A percentile compares a stretch with the other conserved stretches of the same genome.
Conservation (phyloP, 495 filamentous ascomycete genomes). For the Podospora didyma region DNA sequence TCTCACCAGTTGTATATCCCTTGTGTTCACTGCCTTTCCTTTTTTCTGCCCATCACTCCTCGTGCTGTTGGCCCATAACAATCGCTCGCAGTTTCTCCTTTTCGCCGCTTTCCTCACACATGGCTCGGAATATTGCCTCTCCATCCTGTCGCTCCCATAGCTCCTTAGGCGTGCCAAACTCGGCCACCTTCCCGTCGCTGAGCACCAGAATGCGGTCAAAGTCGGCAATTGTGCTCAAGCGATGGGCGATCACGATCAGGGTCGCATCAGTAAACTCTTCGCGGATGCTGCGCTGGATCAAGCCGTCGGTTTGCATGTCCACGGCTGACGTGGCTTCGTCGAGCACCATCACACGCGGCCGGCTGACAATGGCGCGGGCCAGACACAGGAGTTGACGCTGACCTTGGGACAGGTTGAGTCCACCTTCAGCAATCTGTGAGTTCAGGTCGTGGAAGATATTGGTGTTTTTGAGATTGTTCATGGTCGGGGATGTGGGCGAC, state of each 20-base stretch:
- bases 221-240: slow-evolving; percentile 79
- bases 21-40: not conserved
- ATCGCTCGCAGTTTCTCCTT: slow-evolving; percentile 55
- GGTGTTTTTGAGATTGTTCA: slow-evolving; percentile 39
- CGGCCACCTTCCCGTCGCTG: slow-evolving; percentile 67
- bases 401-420: slow-evolving; percentile 79
- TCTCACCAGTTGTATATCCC: not conserved
- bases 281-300: slow-evolving; percentile 79
- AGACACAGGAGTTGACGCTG: slow-evolving; percentile 87
- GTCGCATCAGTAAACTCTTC: slow-evolving; percentile 76
- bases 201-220: slow-evolving; percentile 83
- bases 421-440: slow-evolving; percentile 68
- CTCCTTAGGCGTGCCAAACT: slow-evolving; percentile 67
- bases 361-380: slow-evolving; percentile 76
- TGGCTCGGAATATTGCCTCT: slow-evolving; percentile 59
- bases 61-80: slow-evolving; percentile 32
- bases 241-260: slow-evolving; percentile 82
- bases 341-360: slow-evolving; percentile 80
- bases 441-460: slow-evolving; percentile 61
- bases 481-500: slow-evolving; percentile 15
- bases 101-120: slow-evolving; percentile 77
- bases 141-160: slow-evolving; percentile 53
- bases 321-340: slow-evolving; percentile 90
- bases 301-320: slow-evolving; percentile 77
- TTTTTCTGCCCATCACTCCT: not conserved